A percentile compares a stretch with the other conserved stretches of the same genome.
phyloP scores from a whole-genome alignment of 805 yeast species.

The Debaryomyces hansenii region DNA sequence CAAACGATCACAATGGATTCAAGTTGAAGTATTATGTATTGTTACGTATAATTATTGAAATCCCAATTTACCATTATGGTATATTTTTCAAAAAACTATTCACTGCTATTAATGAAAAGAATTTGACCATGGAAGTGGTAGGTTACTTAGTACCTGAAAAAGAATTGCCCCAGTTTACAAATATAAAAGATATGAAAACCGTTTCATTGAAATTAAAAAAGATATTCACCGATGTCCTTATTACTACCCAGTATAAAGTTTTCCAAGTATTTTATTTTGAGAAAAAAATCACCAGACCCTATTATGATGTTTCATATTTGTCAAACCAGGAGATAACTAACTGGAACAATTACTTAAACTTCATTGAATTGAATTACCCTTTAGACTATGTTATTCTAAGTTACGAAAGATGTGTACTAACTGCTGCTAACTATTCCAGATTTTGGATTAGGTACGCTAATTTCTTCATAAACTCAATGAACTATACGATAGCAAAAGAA shows the following conservation, averaged over 20 bases:
- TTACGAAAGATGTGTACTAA: conserved; percentile 50
- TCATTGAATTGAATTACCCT: conserved; percentile 43
- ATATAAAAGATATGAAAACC: conserved; percentile 24
- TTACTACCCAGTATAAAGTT: conserved; percentile 53
- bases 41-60: conserved; percentile 49
- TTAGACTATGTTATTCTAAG: conserved; percentile 24
- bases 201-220: conserved; percentile 42
- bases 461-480: conserved; percentile 31
- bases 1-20: conserved; percentile 24
- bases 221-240: conserved; percentile 50
- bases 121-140: conserved; percentile 12
- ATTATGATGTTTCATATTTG: conserved; percentile 32
- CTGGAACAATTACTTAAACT: conserved; percentile 61
- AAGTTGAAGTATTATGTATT: conserved; percentile 38
- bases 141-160: conserved; percentile 17
- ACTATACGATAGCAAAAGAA: conserved; percentile 36
- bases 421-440: conserved; percentile 43
- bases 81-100: conserved; percentile 44
- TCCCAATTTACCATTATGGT: conserved; percentile 57
- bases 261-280: conserved; percentile 54
- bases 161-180: conserved; percentile 13
- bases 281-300: conserved; percentile 36
- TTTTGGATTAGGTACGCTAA: conserved; percentile 54
- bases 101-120: conserved; percentile 22
- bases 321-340: conserved; percentile 49